These are phyloP conservation scores for Lomentospora prolificans DNA, from an alignment of 2,329 filamentous ascomycete genomes.

Conservation along the genomic window DNA sequence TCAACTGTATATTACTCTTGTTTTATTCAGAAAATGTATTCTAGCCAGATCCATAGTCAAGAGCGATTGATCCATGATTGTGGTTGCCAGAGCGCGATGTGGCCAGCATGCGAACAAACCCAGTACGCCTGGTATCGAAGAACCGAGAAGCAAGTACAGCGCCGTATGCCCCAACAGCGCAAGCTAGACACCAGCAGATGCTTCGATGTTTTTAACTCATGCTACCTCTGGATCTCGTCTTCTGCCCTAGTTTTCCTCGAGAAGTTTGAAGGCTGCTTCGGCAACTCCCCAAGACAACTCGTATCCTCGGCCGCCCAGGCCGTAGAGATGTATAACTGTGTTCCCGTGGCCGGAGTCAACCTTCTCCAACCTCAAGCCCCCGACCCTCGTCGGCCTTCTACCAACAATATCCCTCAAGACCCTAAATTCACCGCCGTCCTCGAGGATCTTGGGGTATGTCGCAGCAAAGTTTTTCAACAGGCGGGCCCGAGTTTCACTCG, in stretches of 20 bases:
- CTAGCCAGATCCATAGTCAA: neutral
- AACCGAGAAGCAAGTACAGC: too few species aligned
- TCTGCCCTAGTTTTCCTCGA: constrained; percentile 14
- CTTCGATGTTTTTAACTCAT: neutral
- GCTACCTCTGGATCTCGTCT: neutral
- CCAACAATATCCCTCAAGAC: constrained; percentile 35
- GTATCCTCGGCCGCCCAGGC: constrained; percentile 50
- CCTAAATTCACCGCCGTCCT: constrained; percentile 16
- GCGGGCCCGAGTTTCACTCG: constrained; percentile 30
- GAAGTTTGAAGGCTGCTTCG: constrained; percentile 33
- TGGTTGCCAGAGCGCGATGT: too few species aligned
- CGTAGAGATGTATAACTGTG: constrained; percentile 43
- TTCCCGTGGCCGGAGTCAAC: constrained; percentile 25
- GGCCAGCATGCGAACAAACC: too few species aligned
- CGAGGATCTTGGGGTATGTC: constrained; percentile 25
- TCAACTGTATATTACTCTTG: constrained; percentile 3
- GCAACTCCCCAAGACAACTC: constrained; percentile 53
- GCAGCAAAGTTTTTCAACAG: constrained; percentile 31
- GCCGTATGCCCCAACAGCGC: too few species aligned
- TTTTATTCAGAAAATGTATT: neutral
- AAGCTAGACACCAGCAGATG: too few species aligned
- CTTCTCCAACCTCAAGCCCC: constrained; percentile 42
- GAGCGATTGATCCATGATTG: neutral
- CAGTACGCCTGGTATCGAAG: too few species aligned
- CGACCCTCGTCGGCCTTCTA: constrained; percentile 32